These are phyloP conservation scores for Plasmodium blacklocki DNA, from an alignment of 169 alveolate genomes.

Conservation along the genomic window DNA sequence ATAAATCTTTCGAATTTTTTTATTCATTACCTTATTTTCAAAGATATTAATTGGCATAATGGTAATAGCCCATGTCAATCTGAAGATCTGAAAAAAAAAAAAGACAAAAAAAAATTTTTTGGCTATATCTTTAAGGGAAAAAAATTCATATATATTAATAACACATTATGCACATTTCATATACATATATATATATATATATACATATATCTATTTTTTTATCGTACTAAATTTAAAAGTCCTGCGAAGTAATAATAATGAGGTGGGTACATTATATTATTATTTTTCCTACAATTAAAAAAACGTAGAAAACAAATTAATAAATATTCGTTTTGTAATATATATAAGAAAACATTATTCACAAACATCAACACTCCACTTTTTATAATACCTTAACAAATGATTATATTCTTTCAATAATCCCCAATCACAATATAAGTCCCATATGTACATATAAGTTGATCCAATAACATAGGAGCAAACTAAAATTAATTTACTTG, in stretches of 20 bases:
- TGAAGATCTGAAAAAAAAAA: constrained; percentile 67
- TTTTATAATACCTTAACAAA: constrained; percentile 74
- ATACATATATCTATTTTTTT: not conserved
- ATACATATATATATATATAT: no score
- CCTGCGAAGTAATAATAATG: constrained; percentile 81
- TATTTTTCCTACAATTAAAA: constrained; percentile 22
- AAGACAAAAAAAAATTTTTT: not conserved
- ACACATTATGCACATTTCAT: no score
- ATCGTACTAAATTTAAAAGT: constrained; percentile 71
- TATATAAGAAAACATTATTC: not conserved
- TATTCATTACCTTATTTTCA: constrained; percentile 57
- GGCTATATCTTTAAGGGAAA: not conserved
- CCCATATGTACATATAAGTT: constrained; percentile 90
- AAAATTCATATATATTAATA: not conserved
- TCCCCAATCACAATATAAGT: constrained; percentile 91
- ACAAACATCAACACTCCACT: not conserved
- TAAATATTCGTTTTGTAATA: not conserved
- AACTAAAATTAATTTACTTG: constrained; percentile 80
- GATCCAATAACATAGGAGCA: constrained; percentile 88
- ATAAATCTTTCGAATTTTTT: not conserved
- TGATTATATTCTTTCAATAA: constrained; percentile 78
- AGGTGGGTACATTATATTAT: constrained; percentile 80
- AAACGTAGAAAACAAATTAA: not conserved
- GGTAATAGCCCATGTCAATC: constrained; percentile 88
- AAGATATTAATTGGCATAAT: constrained; percentile 83